A percentile compares a stretch with the other conserved stretches of the same genome.
These are phyloP conservation scores for Excoecaria agallocha DNA, from an alignment of 345 rosid species.

Conservation along the genomic window DNA sequence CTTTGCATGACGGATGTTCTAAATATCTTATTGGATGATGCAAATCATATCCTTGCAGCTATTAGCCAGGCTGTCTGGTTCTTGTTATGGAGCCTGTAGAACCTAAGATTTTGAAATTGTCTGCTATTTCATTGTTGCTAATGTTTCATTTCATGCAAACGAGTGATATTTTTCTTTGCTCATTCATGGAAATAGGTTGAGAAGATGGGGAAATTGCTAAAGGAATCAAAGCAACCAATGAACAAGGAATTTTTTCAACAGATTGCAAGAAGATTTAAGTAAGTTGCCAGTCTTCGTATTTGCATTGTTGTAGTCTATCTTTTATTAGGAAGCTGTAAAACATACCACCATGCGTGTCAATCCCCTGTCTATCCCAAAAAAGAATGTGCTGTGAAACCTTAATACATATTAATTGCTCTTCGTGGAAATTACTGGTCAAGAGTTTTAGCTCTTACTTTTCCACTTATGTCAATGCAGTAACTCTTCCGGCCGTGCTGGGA, in stretches of 20 bases:
- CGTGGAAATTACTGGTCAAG: not conserved
- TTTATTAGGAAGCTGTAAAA: not conserved
- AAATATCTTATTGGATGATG: not conserved
- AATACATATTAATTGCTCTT: not conserved
- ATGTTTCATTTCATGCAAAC: conserved; percentile 3
- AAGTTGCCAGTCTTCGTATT: conserved; percentile 15
- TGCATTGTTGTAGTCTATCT: not conserved
- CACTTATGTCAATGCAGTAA: conserved; percentile 37
- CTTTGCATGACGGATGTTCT: not conserved
- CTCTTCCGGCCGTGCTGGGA: conserved; percentile 71
- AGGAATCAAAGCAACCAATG: conserved; percentile 32
- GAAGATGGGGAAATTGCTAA: conserved; percentile 53
- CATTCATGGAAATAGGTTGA: conserved; percentile 33
- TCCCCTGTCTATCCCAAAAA: not conserved
- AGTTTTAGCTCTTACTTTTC: conserved; percentile 19
- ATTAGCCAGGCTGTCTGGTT: not conserved
- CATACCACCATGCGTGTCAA: not conserved
- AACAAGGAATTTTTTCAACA: conserved; percentile 50
- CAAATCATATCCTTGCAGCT: not conserved
- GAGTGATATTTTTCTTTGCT: not conserved
- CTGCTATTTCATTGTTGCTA: not conserved
- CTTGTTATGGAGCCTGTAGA: not conserved
- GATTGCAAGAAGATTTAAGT: conserved; percentile 60
- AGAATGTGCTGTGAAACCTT: not conserved
- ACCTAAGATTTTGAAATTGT: conserved; percentile 3